phyloP scores from a whole-genome alignment of 306 rosid genomes.

The Calophaca sinica region DNA sequence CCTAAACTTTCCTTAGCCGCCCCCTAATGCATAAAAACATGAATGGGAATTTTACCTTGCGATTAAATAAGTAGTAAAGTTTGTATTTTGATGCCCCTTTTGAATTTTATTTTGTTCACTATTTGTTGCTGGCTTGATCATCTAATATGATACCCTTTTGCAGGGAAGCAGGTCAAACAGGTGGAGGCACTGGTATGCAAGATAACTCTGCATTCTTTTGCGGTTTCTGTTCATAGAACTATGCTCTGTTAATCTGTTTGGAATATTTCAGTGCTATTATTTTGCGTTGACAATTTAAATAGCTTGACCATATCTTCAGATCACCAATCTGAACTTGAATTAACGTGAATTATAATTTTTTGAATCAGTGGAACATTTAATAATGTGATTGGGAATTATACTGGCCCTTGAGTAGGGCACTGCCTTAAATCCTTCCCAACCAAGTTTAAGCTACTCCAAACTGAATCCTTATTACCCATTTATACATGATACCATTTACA shows the following conservation, averaged over 20 bases:
- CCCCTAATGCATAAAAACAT: neutral
- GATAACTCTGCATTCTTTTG: constrained; percentile 12
- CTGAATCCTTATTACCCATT: constrained; percentile 6
- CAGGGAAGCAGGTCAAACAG: constrained; percentile 61
- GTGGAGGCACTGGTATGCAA: constrained; percentile 54
- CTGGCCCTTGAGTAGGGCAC: neutral
- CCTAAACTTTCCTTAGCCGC: neutral
- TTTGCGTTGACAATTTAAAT: constrained; percentile 29
- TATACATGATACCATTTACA: neutral
- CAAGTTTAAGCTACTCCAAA: constrained; percentile 17
- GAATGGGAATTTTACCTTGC: constrained; percentile 17
- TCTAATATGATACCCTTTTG: constrained; percentile 38
- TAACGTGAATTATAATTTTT: constrained; percentile 25
- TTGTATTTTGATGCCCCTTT: constrained; percentile 37
- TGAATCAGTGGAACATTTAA: neutral
- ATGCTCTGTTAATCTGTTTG: constrained; percentile 10
- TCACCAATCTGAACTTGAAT: constrained; percentile 14
- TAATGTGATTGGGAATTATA: too few relatives aligned
- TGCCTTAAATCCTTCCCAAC: constrained; percentile 13
- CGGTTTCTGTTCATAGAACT: constrained; percentile 39
- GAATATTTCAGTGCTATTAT: constrained; percentile 21
- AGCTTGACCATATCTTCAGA: constrained; percentile 24
- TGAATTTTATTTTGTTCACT: constrained; percentile 19
- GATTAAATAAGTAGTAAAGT: neutral
- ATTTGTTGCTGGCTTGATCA: constrained; percentile 28